phyloP scores from a whole-genome alignment of 2,329 filamentous ascomycete genomes.

The Gyromitra esculenta region DNA sequence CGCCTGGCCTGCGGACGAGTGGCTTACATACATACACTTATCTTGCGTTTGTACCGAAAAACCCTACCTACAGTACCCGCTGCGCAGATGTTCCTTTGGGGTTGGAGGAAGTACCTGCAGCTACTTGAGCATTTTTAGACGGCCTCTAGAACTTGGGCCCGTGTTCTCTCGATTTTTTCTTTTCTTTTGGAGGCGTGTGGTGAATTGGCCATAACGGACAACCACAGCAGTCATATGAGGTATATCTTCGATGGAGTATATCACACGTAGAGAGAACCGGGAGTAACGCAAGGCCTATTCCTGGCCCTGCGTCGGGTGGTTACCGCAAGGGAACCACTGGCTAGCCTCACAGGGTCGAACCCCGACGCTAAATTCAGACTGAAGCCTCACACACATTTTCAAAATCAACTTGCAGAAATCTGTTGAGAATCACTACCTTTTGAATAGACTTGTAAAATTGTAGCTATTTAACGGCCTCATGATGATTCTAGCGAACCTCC shows the following conservation, averaged over 20 bases:
- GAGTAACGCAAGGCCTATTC: slow-evolving; percentile 40
- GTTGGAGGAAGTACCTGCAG: slow-evolving; percentile 15
- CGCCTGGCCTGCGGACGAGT: slow-evolving; percentile 32
- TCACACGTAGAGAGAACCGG: slow-evolving; percentile 33
- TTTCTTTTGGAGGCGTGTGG: slow-evolving; percentile 7
- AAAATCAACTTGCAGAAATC: slow-evolving; percentile 4
- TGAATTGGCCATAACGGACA: slow-evolving; percentile 25
- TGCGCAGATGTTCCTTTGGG: not conserved
- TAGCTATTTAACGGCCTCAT: not conserved
- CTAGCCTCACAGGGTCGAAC: slow-evolving; percentile 37
- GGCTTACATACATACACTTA: slow-evolving; percentile 19
- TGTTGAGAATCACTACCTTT: slow-evolving; percentile 8
- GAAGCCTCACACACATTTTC: slow-evolving; percentile 6
- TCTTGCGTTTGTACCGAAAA: not conserved
- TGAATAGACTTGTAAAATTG: not conserved
- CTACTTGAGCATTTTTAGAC: slow-evolving; percentile 10
- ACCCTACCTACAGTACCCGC: not conserved
- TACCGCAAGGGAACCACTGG: slow-evolving; percentile 28
- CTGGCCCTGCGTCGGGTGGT: slow-evolving; percentile 33
- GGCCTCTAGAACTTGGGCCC: slow-evolving; percentile 15
- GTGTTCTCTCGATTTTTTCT: not conserved
- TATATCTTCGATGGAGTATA: slow-evolving; percentile 31
- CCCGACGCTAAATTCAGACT: slow-evolving; percentile 41
- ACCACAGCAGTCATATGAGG: slow-evolving; percentile 23
- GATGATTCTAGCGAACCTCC: not conserved